Conservation (phyloP, 805 yeast species). For the Lachancea waltii region DNA sequence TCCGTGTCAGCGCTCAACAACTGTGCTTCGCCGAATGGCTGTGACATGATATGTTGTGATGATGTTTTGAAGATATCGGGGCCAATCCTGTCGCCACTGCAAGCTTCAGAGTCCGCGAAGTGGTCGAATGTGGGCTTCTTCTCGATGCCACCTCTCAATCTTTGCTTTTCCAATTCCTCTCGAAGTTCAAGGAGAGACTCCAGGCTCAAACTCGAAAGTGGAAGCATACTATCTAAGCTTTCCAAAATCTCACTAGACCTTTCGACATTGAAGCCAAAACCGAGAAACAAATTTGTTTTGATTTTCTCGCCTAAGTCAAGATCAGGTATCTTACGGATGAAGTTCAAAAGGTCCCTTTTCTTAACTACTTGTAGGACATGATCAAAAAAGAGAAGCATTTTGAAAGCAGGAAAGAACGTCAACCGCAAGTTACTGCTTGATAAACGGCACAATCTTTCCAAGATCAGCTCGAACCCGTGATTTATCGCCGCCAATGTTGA, state of each 20-base stretch:
- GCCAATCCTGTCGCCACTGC: too few relatives aligned
- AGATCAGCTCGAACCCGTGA: slow-evolving; percentile 19
- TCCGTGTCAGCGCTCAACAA: too few relatives aligned
- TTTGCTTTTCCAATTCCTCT: too few relatives aligned
- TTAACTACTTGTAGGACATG: slow-evolving; percentile 26
- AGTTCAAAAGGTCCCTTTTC: slow-evolving; percentile 24
- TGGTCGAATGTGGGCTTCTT: too few relatives aligned
- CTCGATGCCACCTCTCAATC: too few relatives aligned
- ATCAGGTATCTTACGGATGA: slow-evolving; percentile 20
- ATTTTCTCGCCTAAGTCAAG: slow-evolving; percentile 5
- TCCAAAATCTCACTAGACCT: slow-evolving; percentile 8
- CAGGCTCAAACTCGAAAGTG: not conserved
- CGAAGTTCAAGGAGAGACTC: not conserved
- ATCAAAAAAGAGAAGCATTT: slow-evolving; percentile 27
- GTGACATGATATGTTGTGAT: too few relatives aligned
- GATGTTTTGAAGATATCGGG: too few relatives aligned
- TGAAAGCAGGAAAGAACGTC: slow-evolving; percentile 29
- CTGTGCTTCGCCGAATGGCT: too few relatives aligned
- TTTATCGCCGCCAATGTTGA: slow-evolving; percentile 21
- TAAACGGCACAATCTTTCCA: slow-evolving; percentile 21
- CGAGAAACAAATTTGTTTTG: slow-evolving; percentile 18
- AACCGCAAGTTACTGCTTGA: slow-evolving; percentile 27
- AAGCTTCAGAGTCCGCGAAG: too few relatives aligned
- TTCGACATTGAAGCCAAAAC: slow-evolving; percentile 21
- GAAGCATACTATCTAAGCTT: not conserved